Evolutionary conservation across 2,329 filamentous ascomycete species (phyloP), one percentile per base, ranked within the genome.

Genomic region (Myrmaecium sp.): DNA sequence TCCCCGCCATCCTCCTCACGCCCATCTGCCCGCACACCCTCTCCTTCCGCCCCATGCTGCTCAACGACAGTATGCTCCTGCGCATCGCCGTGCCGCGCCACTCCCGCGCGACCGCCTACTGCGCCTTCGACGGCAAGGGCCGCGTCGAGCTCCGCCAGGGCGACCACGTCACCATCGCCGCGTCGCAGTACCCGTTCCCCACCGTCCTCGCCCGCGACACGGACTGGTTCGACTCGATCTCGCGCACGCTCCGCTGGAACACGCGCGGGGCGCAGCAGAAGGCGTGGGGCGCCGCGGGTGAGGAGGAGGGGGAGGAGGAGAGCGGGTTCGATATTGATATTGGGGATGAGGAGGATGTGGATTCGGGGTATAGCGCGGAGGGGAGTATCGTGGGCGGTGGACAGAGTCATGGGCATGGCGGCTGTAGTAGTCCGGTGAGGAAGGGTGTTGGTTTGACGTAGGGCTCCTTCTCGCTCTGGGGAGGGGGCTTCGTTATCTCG

Each of bases 11-110:
- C 41, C 73, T 95, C 21, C 69, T 98, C 29, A 98, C 89, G 0
- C 89, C 89, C 12, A 95, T 98, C 52, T 98, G 89, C 54, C 89
- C 89, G 6, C 89, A 98, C 48, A 95, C 86, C 0, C 65, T 98
- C 10, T 93, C 82, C 9, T 98, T 98, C 69, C 73, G 89, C 6
- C 89, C 89, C 17, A 95, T 98, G 89, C 79, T 98, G 5, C 70
- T 98, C 25, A 92, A 83, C 25, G 89, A 98, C 56, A 89, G 80
- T 30, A 81, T 94, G 64, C 74, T 84, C 10, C 69, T 98, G 33
- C 81, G 84, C 26, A 80, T 98, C 27, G 77, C 78, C 4, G 74
- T 98, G 8, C 89, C 89, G 1, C 66, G 67, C 35, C 73, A 75
- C 43, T 91, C 81, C 20, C 78, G 89, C 24, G 86, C 84, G 10